Conservation (phyloP, 768 basidiomycete species). For the Hydnomerulius pinastri region DNA sequence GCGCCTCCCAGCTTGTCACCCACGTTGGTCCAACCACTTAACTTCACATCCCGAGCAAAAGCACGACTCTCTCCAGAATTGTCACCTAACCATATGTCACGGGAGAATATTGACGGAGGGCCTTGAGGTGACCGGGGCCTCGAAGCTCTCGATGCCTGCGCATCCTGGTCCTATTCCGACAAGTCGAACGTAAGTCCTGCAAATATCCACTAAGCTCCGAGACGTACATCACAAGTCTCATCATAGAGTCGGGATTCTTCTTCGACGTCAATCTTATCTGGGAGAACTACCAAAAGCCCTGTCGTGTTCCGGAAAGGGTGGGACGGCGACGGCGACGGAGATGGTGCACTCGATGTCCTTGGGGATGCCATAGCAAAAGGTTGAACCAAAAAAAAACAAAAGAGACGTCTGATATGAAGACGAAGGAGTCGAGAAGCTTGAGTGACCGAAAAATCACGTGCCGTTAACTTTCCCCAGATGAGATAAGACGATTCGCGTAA, state of each 20-base stretch:
- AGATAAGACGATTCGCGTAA: too few species aligned
- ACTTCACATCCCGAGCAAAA: slow-evolving; percentile 66
- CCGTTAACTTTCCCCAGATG: neutral
- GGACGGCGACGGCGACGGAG: slow-evolving; percentile 11
- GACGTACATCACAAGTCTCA: slow-evolving; percentile 51
- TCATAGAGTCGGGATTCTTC: slow-evolving; percentile 70
- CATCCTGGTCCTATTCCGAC: slow-evolving; percentile 13
- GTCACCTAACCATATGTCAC: slow-evolving; percentile 71
- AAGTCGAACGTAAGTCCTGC: neutral
- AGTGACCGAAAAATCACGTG: neutral
- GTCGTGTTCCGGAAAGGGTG: slow-evolving; percentile 52
- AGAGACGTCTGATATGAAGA: too few species aligned
- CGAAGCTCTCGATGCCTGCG: slow-evolving; percentile 22
- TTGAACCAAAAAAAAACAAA: neutral
- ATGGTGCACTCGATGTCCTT: slow-evolving; percentile 2
- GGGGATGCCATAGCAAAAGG: slow-evolving; percentile 9
- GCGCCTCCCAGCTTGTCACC: slow-evolving; percentile 65
- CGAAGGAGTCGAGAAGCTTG: neutral
- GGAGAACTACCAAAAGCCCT: slow-evolving; percentile 54
- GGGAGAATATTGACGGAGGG: slow-evolving; percentile 60
- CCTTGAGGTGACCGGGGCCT: slow-evolving; percentile 27
- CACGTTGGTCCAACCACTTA: slow-evolving; percentile 72
- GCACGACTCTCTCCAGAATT: slow-evolving; percentile 52
- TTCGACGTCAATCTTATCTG: slow-evolving; percentile 62
- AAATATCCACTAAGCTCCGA: neutral